Conservation (phyloP, 768 basidiomycete species). For the Suillus subaureus region DNA sequence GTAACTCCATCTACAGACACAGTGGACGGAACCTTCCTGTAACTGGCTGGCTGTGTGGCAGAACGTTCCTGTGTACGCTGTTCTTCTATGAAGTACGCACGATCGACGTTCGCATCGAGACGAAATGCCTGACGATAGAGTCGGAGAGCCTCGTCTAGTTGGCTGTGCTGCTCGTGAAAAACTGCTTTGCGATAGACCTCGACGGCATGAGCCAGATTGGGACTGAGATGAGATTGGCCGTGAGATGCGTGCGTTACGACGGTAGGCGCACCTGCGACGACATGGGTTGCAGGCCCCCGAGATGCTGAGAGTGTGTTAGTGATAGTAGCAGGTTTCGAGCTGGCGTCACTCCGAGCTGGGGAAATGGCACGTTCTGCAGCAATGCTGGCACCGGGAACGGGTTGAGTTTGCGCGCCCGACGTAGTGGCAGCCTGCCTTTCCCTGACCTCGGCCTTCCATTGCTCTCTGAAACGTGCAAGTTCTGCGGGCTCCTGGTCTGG, state of each 20-base stretch:
- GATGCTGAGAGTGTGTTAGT: background rate
- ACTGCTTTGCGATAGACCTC: conserved; percentile 72
- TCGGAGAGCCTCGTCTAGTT: conserved; percentile 72
- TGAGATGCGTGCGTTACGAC: conserved; percentile 24
- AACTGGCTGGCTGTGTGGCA: conserved; percentile 29
- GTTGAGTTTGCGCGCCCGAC: conserved; percentile 6
- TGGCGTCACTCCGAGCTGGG: conserved; percentile 8
- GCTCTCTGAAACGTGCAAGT: conserved; percentile 67
- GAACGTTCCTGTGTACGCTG: conserved; percentile 24
- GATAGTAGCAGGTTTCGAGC: conserved; percentile 5
- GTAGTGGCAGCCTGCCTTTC: conserved; percentile 30
- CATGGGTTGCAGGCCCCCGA: conserved; percentile 11
- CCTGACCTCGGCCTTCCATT: conserved; percentile 71
- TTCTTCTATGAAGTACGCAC: conserved; percentile 64
- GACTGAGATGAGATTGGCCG: conserved; percentile 35
- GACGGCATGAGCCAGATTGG: conserved; percentile 51
- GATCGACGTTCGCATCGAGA: conserved; percentile 75
- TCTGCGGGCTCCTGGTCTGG: conserved; percentile 54
- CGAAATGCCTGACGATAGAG: conserved; percentile 84
- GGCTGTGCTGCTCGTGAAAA: conserved; percentile 69
- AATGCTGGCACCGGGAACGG: conserved; percentile 6
- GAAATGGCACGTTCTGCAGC: conserved; percentile 13
- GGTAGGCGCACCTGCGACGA: conserved; percentile 20
- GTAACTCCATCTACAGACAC: conserved; percentile 62
- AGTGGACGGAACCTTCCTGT: conserved; percentile 78